Percentiles rank a stretch among this genome's conserved stretches.
Evolutionary conservation across 2,329 filamentous ascomycete genomes (phyloP).

Genomic region (Keithomyces neogunnii): DNA sequence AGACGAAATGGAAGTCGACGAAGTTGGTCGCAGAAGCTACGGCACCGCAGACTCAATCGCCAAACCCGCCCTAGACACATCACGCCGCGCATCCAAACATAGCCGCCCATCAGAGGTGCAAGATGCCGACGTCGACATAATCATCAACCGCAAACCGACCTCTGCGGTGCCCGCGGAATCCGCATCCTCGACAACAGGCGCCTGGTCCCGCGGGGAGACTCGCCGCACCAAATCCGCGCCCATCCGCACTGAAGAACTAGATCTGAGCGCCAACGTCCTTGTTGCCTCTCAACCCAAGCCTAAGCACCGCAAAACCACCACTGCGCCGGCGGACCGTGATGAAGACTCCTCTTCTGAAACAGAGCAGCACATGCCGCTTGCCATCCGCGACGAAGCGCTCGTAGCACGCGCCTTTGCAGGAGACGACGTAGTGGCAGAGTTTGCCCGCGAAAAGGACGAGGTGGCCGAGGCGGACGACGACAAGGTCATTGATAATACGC

Average conservation of each 20-base stretch:
- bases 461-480: constrained; percentile 70
- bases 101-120: constrained; percentile 16
- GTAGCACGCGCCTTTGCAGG: constrained; percentile 82
- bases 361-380: constrained; percentile 45
- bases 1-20: constrained; percentile 43
- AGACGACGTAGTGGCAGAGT: constrained; percentile 74
- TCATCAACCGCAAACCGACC: constrained; percentile 12
- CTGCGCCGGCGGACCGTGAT: constrained; percentile 16
- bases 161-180: constrained; percentile 13
- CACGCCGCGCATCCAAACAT: constrained; percentile 20
- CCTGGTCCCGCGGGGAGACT: constrained; percentile 32
- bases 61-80: constrained; percentile 21
- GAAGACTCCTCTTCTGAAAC: constrained; percentile 35
- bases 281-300: constrained; percentile 11
- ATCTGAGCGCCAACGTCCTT: constrained; percentile 28
- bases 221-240: constrained; percentile 25
- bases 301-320: not conserved
- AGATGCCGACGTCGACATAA: constrained; percentile 18
- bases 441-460: constrained; percentile 70
- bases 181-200: constrained; percentile 22
- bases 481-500: constrained; percentile 71
- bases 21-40: constrained; percentile 64
- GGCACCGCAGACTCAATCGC: constrained; percentile 36
- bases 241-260: constrained; percentile 27
- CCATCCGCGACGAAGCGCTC: constrained; percentile 55